Conservation (phyloP, 192 early-diverging fungal genomes). For the Umbelopsis sp. region DNA sequence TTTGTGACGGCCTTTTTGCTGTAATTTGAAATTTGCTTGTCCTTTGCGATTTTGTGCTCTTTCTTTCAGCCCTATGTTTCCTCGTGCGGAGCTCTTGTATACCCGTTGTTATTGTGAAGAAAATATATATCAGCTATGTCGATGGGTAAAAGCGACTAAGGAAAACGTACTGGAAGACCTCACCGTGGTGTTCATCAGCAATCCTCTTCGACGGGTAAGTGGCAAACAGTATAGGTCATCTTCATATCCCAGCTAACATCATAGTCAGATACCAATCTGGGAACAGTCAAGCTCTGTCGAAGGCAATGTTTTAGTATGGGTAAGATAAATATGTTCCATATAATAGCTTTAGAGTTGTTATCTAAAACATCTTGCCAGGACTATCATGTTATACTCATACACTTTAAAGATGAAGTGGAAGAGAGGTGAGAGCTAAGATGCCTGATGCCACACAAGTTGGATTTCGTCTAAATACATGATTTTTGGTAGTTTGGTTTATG, state of each 20-base stretch:
- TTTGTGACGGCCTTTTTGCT: not conserved
- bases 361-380: not conserved
- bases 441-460: not conserved
- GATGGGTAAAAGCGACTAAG: slow-evolving; percentile 18
- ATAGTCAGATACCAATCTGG: slow-evolving; percentile 29
- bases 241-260: not conserved
- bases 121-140: slow-evolving; percentile 28
- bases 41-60: not conserved
- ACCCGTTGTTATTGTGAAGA: slow-evolving; percentile 35
- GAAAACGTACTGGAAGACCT: not conserved
- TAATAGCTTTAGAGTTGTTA: not conserved
- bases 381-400: slow-evolving; percentile 31
- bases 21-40: not conserved
- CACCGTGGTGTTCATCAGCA: slow-evolving; percentile 28
- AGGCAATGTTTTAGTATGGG: slow-evolving; percentile 24
- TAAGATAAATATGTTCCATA: not conserved
- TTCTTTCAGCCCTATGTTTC: not conserved
- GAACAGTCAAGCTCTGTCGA: slow-evolving; percentile 17
- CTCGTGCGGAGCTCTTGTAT: slow-evolving; percentile 10
- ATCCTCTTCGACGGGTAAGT: slow-evolving; percentile 7
- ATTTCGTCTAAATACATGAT: not conserved
- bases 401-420: not conserved
- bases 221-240: too few species aligned
- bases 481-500: slow-evolving; percentile 15
- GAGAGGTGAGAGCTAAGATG: slow-evolving; percentile 10